Evolutionary conservation across 192 early-diverging fungal genomes (phyloP).

Genomic region (Coemansia pectinata): DNA sequence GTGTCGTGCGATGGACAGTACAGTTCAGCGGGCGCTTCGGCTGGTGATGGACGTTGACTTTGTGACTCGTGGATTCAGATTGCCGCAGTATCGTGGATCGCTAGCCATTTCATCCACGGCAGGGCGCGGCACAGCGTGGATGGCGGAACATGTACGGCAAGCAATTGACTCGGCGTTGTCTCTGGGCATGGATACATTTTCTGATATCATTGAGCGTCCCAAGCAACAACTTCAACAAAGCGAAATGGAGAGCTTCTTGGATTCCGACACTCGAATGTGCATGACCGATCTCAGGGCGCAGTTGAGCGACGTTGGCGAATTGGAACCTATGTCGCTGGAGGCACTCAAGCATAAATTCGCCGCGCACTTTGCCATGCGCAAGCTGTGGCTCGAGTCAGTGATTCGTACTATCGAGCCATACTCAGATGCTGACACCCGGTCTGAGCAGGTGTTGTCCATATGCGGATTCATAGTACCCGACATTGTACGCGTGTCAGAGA

Average conservation of each 20-base stretch:
- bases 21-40: slow-evolving; percentile 26
- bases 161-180: slow-evolving; percentile 4
- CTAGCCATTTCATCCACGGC: background rate
- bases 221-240: background rate
- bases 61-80: slow-evolving; percentile 26
- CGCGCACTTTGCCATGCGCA: slow-evolving; percentile 30
- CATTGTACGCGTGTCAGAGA: background rate
- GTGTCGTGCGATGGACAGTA: slow-evolving; percentile 21
- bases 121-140: slow-evolving; percentile 18
- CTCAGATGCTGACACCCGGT: background rate
- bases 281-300: background rate
- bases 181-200: background rate
- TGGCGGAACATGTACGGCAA: slow-evolving; percentile 17
- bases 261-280: background rate
- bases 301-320: background rate
- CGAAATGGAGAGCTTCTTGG: background rate
- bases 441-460: background rate
- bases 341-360: slow-evolving; percentile 10
- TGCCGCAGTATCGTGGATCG: slow-evolving; percentile 10
- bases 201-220: background rate
- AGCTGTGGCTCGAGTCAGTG: slow-evolving; percentile 23
- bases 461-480: background rate
- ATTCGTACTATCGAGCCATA: background rate
- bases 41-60: slow-evolving; percentile 35
- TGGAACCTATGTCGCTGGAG: slow-evolving; percentile 13